These are phyloP conservation scores for Naganishia vishniacii DNA, from an alignment of 768 basidiomycete species.

Conservation along the genomic window DNA sequence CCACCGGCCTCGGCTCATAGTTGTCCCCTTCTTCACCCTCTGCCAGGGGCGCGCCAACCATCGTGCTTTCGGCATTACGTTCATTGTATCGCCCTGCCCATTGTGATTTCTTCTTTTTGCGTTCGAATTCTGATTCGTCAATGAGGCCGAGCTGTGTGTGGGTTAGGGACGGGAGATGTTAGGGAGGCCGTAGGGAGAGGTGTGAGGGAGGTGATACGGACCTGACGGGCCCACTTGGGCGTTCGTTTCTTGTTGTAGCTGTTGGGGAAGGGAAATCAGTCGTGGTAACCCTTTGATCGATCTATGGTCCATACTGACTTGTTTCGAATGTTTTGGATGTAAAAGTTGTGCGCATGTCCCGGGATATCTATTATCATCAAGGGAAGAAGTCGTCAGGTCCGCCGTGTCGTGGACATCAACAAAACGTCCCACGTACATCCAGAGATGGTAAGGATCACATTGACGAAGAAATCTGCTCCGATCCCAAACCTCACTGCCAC, in stretches of 20 bases:
- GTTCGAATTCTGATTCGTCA: conserved; percentile 67
- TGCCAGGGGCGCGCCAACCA: conserved; percentile 66
- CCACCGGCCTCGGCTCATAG: conserved; percentile 35
- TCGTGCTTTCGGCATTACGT: conserved; percentile 63
- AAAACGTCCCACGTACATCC: conserved; percentile 57
- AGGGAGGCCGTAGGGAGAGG: not conserved
- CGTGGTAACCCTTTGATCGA: not conserved
- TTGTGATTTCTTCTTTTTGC: conserved; percentile 71
- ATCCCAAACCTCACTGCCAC: conserved; percentile 90
- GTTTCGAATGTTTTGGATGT: conserved; percentile 78
- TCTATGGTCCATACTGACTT: conserved; percentile 51
- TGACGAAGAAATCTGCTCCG: conserved; percentile 84
- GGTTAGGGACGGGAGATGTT: not conserved
- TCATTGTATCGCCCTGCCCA: conserved; percentile 87
- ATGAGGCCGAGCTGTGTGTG: conserved; percentile 70
- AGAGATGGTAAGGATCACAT: conserved; percentile 76
- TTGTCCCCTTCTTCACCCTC: conserved; percentile 62
- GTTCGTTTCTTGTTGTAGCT: conserved; percentile 77
- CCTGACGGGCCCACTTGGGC: conserved; percentile 75
- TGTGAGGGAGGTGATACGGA: conserved; percentile 37
- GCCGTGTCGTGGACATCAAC: too few species aligned
- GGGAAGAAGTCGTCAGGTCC: too few species aligned
- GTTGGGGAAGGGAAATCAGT: not conserved
- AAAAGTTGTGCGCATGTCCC: conserved; percentile 78
- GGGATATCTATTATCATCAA: conserved; percentile 43